A percentile compares a stretch with the other conserved stretches of the same genome.
Conservation (phyloP, 345 rosid genomes). For the Lepidium aucheri region DNA sequence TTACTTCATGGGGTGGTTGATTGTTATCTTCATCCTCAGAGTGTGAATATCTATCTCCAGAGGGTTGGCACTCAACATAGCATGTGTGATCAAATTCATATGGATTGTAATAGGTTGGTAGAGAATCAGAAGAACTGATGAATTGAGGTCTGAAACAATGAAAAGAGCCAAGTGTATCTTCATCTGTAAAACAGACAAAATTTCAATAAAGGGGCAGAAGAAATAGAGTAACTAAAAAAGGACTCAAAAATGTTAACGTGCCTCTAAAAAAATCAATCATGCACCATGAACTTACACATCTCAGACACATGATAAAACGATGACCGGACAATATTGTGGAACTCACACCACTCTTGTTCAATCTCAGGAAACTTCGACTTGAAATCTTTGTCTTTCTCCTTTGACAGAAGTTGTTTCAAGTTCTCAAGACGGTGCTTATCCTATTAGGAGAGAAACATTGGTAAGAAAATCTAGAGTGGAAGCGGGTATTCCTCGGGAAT, state of each 20-base stretch:
- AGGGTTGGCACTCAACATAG: conserved; percentile 38
- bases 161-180: conserved; percentile 51
- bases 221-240: too few species aligned
- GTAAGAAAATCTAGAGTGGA: conserved; percentile 12
- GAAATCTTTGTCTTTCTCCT: conserved; percentile 33
- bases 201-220: neutral
- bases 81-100: conserved; percentile 64
- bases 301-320: conserved; percentile 69
- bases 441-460: conserved; percentile 33
- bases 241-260: neutral
- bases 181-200: conserved; percentile 46
- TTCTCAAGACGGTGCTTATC: conserved; percentile 66
- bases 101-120: conserved; percentile 53
- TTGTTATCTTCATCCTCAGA: conserved; percentile 36
- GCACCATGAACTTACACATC: conserved; percentile 46
- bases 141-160: conserved; percentile 78
- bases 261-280: neutral
- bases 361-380: conserved; percentile 34
- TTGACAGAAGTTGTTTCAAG: conserved; percentile 40
- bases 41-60: conserved; percentile 26
- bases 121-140: conserved; percentile 37
- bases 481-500: neutral
- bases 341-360: conserved; percentile 89
- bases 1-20: conserved; percentile 31
- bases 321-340: conserved; percentile 66